Conservation (phyloP, 2,329 filamentous ascomycete species). For the Nemania sp. region DNA sequence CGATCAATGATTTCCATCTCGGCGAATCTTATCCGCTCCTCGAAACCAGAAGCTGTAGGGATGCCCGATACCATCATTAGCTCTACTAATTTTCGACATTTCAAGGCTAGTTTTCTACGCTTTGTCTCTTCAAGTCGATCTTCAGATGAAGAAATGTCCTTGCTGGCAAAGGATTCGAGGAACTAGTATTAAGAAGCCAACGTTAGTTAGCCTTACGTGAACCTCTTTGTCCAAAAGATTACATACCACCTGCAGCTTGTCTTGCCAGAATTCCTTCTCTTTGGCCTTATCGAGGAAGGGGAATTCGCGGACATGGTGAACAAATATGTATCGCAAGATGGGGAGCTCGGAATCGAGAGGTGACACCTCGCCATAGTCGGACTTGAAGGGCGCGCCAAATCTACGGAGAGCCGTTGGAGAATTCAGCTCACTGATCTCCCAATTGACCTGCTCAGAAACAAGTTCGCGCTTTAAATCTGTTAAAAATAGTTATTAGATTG, state of each 20-base stretch:
- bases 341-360: constrained; percentile 95
- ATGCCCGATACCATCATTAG: constrained; percentile 99
- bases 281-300: constrained; percentile 96
- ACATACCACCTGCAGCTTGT: constrained; percentile 92
- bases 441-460: constrained; percentile 87
- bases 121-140: constrained; percentile 97
- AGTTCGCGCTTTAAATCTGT: constrained; percentile 95
- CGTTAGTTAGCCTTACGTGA: constrained; percentile 2
- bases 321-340: constrained; percentile 95
- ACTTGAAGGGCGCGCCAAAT: constrained; percentile 95
- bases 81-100: constrained; percentile 95
- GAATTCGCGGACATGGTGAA: constrained; percentile 97
- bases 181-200: constrained; percentile 70
- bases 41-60: constrained; percentile 94
- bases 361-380: constrained; percentile 90
- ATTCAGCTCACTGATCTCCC: constrained; percentile 92
- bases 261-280: constrained; percentile 99
- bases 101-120: constrained; percentile 87
- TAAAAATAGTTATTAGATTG: constrained; percentile 39
- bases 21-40: constrained; percentile 95
- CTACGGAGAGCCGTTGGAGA: constrained; percentile 93
- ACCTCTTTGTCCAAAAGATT: background rate
- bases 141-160: constrained; percentile 96
- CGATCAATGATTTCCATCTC: constrained; percentile 97
- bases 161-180: constrained; percentile 95